Conservation (phyloP, 192 early-diverging fungal genomes). For the Dispira simplex region DNA sequence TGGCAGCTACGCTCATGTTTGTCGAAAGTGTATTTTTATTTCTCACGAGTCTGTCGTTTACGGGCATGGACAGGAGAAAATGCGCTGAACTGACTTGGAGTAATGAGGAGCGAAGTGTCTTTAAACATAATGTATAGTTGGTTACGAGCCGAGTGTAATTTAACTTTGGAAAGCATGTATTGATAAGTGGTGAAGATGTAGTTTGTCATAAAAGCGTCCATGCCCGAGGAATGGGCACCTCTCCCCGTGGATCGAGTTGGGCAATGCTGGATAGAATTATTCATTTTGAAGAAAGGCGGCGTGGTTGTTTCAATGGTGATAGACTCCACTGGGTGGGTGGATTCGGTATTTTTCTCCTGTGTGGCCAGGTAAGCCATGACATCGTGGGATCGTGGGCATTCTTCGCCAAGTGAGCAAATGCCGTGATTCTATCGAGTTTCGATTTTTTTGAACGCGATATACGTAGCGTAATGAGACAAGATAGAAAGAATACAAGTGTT, state of each 20-base stretch:
- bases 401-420: background rate
- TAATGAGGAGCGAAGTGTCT: background rate
- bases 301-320: background rate
- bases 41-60: background rate
- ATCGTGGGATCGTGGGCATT: background rate
- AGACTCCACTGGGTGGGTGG: background rate
- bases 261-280: background rate
- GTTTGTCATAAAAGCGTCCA: background rate
- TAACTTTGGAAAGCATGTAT: background rate
- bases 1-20: background rate
- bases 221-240: background rate
- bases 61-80: background rate
- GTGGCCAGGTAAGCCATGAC: background rate
- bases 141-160: background rate
- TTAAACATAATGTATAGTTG: background rate
- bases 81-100: background rate
- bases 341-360: background rate
- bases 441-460: background rate
- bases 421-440: background rate
- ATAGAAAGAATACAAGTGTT: background rate
- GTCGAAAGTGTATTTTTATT: background rate
- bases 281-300: background rate
- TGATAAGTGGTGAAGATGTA: background rate
- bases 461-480: background rate
- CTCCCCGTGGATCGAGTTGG: background rate